Evolutionary conservation across 163 green algal genomes (phyloP), one percentile per base, ranked within the genome.

Genomic region (Volvox carteri): DNA sequence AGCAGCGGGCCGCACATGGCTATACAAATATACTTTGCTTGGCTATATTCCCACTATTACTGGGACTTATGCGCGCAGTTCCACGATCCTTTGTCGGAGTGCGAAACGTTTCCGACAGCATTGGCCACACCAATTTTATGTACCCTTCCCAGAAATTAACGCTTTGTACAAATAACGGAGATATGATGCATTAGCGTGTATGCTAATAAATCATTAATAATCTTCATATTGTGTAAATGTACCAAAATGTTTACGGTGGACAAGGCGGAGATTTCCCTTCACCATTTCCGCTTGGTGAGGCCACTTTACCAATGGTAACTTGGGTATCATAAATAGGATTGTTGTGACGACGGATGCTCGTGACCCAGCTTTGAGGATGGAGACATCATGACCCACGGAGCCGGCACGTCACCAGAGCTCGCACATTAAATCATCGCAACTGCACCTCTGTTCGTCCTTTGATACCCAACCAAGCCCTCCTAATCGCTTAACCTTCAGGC

Each of bases 201-300:
- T n/a, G n/a, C n/a, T n/a, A n/a, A n/a, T n/a, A n/a, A n/a, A n/a
- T n/a, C n/a, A n/a, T n/a, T n/a, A n/a, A n/a, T n/a, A n/a, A n/a
- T n/a, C n/a, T n/a, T 12, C 8, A 65, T 65, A 73, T 42, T 41
- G 25, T 39, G n/a, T 73, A 73, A 41, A 79, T 79, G 72, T 79
- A 79, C 37, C 72, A 79, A 56, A 54, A 79, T 41, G 6, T 79
- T 79, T 79, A 79, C 11, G 72, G 42, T 19, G 16, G 48, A 35
- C 41, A 60, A 33, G 72, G 39, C 25, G 72, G 72, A 21, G 14
- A 46, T 50, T 37, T 48, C 19, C 33, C 33, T 5, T 35, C 16
- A 46, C 33, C 67, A 2, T 48, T 77, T 46, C 67, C 67, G 4
- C 33, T 11, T 50, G 67, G 67, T 77, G 50, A 77, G 62, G n/a